Evolutionary conservation across 805 yeast species (phyloP), one percentile per base, ranked within the genome.

Genomic region (Sugiyamaella floridensis): DNA sequence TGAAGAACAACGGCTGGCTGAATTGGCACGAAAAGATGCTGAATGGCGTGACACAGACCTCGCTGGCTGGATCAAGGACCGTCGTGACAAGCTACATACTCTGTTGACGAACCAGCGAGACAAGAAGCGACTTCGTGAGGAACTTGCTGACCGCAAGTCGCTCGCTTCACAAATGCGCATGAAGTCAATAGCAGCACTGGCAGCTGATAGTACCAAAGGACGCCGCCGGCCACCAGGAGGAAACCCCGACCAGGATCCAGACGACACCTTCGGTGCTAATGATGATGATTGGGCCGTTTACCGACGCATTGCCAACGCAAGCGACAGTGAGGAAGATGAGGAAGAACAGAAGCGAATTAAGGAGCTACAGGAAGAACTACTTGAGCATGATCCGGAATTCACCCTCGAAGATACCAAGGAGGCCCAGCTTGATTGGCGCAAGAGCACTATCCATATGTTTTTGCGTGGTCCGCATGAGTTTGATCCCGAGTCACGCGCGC

Each of bases 261-360:
- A 82, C 61, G 98, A 92, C 68, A 87, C 90, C 0, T 90, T 92
- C 69, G 98, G 97, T 52, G 90, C 96, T 1, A 83, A 89, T 63
- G 98, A 92, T 65, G 96, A 86, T 52, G 99, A 93, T 68, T 92
- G 97, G 97, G 81, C 85, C 19, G 83, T 89, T 15, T 92, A 92
- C 66, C 78, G 93, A 61, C 93, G 88, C 63, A 85, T 89, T 52
- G 80, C 88, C 16, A 80, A 78, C 57, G 83, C 76, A 15, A 84
- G 83, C 22, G 87, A 89, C 59, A 89, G 85, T 54, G 96, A 89
- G 60, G 79, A 80, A 34, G 84, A 86, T 56, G 96, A 85, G 53
- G 87, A 81, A 50, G 90, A 85, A 49, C 63, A 65, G 18, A 68
- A 64, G 26, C 56, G 58, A 14, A 58, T 72, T n/a, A 55, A 60